Conservation (phyloP, 2,329 filamentous ascomycete genomes). For the Epichloe uncinata region DNA sequence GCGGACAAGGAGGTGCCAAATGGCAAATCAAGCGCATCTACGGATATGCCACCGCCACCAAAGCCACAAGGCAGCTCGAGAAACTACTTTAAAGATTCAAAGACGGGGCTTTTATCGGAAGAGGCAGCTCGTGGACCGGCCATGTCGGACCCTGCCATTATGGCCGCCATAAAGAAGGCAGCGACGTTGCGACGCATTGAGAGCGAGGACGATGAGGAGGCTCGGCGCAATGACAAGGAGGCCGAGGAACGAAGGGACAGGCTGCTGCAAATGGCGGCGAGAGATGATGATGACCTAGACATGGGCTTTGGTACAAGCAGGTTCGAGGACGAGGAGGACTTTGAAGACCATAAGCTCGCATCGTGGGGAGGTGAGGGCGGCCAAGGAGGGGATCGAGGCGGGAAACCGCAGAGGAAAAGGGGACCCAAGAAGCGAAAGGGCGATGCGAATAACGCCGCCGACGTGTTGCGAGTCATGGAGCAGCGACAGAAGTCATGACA, state of each 20-base stretch:
- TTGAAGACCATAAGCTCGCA: conserved; percentile 55
- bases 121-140: conserved; percentile 35
- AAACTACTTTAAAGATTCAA: conserved; percentile 52
- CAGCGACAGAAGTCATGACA: conserved; percentile 28
- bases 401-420: conserved; percentile 48
- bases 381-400: conserved; percentile 30
- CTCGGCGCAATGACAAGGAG: conserved; percentile 30
- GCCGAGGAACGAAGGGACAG: conserved; percentile 57
- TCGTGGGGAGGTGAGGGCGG: conserved; percentile 44
- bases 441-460: conserved; percentile 62
- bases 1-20: conserved; percentile 1
- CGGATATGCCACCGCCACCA: conserved; percentile 34
- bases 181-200: conserved; percentile 45
- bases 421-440: conserved; percentile 65
- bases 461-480: conserved; percentile 72
- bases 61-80: conserved; percentile 27
- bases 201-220: conserved; percentile 24
- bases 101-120: conserved; percentile 39
- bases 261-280: conserved; percentile 59
- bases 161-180: conserved; percentile 77
- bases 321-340: conserved; percentile 77
- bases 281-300: conserved; percentile 85
- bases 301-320: conserved; percentile 86
- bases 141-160: conserved; percentile 61
- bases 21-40: conserved; percentile 7